Evolutionary conservation across 805 yeast species (phyloP), one percentile per base, ranked within the genome.

Genomic region (Pichia pseudocactophila): DNA sequence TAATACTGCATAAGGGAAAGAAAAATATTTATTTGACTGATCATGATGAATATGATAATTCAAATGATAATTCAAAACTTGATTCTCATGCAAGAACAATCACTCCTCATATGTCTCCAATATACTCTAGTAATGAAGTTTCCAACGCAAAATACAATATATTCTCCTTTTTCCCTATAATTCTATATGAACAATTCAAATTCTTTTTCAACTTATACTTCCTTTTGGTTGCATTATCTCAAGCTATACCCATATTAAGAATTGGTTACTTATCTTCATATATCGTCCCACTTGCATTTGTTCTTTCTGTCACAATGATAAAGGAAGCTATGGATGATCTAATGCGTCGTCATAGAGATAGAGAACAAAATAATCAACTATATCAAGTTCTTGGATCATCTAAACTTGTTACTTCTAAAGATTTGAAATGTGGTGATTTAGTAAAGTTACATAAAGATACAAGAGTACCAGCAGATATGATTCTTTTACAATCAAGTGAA

Each of bases 291-390:
- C 71, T 92, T 43, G 96, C 85, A 1, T 92, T 92, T 68, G 98
- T 92, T 13, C 66, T 92, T 33, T 68, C 83, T 0, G 95, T 92
- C 6, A 94, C 98, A 1, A 89, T 94, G 95, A 67, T 81, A 51
- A 92, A 92, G 60, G 99, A 92, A 59, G 97, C 97, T 0, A 70
- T 84, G 51, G 99, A 92, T 63, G 99, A 92, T 62, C 73, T 90
- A 9, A 83, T 82, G 45, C 78, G 99, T 57, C 73, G 97, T 40
- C 73, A 92, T 48, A 74, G 99, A 49, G 99, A 92, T 60, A 69
- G 68, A 36, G 97, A 89, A 53, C 87, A 94, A 38, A 92, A 92
- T 56, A 76, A 75, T 54, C 97, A 92, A 62, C 60, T 70, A 4
- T 92, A 80, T 58, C 89, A 84, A 51, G 86, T 87, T 3, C 53